Evolutionary conservation across 139 green algal genomes (phyloP).

Genomic region (Picochlorum sp.): DNA sequence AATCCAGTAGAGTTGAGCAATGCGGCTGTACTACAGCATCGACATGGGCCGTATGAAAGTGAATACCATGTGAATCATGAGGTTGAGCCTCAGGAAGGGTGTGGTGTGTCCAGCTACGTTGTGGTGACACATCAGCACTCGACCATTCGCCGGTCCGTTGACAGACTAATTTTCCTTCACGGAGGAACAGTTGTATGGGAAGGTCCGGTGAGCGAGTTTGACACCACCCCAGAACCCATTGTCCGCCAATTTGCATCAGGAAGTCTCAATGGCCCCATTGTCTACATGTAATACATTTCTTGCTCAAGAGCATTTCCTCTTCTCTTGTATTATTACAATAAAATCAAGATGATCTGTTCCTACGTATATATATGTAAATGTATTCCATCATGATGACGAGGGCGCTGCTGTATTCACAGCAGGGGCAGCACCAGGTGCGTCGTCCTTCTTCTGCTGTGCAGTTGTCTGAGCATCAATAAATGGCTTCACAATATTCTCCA

Average conservation of each 20-base stretch:
- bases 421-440: neutral
- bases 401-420: neutral
- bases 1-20: neutral
- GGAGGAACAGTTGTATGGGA: slow-evolving; percentile 92
- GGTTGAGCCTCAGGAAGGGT: neutral
- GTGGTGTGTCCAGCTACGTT: slow-evolving; percentile 84
- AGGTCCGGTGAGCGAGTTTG: slow-evolving; percentile 82
- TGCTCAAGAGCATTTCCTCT: neutral
- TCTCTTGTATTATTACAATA: slow-evolving; percentile 8
- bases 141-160: slow-evolving; percentile 89
- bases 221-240: slow-evolving; percentile 84
- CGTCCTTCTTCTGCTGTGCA: neutral
- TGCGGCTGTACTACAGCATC: too few species aligned
- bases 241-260: slow-evolving; percentile 90
- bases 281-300: slow-evolving; percentile 55
- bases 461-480: neutral
- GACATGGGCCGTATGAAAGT: too few species aligned
- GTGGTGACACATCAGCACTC: slow-evolving; percentile 98
- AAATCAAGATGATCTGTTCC: neutral
- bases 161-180: slow-evolving; percentile 95
- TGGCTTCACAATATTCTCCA: slow-evolving; percentile 14
- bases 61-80: neutral
- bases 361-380: neutral
- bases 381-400: neutral
- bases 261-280: slow-evolving; percentile 77